Percentiles rank a stretch among this genome's conserved stretches.
These are phyloP conservation scores for Stemphylium beticola DNA, from an alignment of 2,329 filamentous ascomycete genomes.

Conservation along the genomic window DNA sequence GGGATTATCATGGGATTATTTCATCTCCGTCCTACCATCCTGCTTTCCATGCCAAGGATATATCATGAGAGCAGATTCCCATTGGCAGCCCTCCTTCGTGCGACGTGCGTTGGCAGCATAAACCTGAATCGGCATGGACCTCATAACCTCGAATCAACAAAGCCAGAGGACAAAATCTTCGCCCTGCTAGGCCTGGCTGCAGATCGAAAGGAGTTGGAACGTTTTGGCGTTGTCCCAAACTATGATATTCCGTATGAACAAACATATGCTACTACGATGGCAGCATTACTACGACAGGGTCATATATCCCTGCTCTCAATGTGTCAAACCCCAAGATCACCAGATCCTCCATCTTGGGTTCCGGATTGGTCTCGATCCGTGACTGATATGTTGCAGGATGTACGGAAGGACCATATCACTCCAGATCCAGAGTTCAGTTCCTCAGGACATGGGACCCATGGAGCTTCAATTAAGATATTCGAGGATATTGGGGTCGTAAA, in stretches of 20 bases:
- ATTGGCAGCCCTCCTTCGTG: not conserved
- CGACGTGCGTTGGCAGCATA: not conserved
- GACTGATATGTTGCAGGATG: not conserved
- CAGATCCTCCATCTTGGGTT: not conserved
- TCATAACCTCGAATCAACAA: constrained; percentile 17
- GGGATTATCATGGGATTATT: not conserved
- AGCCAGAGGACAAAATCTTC: constrained; percentile 22
- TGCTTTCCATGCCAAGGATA: not conserved
- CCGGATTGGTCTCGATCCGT: constrained; percentile 1
- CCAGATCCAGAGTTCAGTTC: not conserved
- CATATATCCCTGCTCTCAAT: not conserved
- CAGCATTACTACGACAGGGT: not conserved
- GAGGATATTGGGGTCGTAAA: not conserved
- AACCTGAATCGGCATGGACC: not conserved
- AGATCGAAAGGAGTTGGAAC: constrained; percentile 17
- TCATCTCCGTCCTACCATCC: not conserved
- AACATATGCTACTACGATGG: not conserved
- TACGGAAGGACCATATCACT: not conserved
- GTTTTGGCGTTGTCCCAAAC: constrained; percentile 10
- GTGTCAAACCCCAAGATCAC: not conserved
- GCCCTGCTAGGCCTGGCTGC: constrained; percentile 19
- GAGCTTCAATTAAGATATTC: not conserved
- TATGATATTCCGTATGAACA: constrained; percentile 2
- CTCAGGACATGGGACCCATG: not conserved
- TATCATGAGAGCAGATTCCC: not conserved